These are phyloP conservation scores for Turritis glabra DNA, from an alignment of 345 rosid species.

Conservation along the genomic window DNA sequence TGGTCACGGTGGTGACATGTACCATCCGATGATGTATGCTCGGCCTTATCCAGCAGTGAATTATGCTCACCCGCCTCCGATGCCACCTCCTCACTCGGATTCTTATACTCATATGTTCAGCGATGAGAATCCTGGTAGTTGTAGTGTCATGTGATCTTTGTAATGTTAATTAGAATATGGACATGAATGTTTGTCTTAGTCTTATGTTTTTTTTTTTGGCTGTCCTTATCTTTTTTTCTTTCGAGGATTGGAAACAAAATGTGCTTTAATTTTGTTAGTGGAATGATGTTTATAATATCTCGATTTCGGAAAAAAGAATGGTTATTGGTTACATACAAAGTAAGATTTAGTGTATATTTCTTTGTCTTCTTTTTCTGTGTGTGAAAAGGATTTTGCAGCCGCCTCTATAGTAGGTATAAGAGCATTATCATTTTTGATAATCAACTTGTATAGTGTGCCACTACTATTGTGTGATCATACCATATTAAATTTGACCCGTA, in stretches of 20 bases:
- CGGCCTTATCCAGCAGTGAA: slow-evolving; percentile 55
- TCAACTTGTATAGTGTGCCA: slow-evolving; percentile 30
- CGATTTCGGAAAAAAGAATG: neutral
- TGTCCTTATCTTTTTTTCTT: neutral
- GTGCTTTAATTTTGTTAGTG: slow-evolving; percentile 42
- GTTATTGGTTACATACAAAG: neutral
- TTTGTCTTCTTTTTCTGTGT: neutral
- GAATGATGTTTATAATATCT: slow-evolving; percentile 39
- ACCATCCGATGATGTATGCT: slow-evolving; percentile 82
- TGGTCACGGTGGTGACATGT: slow-evolving; percentile 69
- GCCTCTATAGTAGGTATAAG: slow-evolving; percentile 11
- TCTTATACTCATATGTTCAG: slow-evolving; percentile 72
- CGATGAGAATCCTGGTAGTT: slow-evolving; percentile 86
- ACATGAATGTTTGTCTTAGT: slow-evolving; percentile 34
- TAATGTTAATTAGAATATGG: slow-evolving; percentile 25
- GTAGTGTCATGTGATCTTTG: slow-evolving; percentile 76
- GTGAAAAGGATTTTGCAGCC: slow-evolving; percentile 28
- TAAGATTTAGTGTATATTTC: neutral
- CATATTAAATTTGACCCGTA: slow-evolving; percentile 4
- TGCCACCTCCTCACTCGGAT: slow-evolving; percentile 54
- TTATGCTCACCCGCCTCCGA: slow-evolving; percentile 61
- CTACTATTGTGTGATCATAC: slow-evolving; percentile 4
- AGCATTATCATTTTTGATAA: slow-evolving; percentile 6
- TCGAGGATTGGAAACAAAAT: slow-evolving; percentile 25
- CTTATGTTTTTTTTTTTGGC: slow-evolving; percentile 6